Base-by-base conservation (phyloP, 345 rosid genomes). In the Aquilaria yunnanensis region DNA sequence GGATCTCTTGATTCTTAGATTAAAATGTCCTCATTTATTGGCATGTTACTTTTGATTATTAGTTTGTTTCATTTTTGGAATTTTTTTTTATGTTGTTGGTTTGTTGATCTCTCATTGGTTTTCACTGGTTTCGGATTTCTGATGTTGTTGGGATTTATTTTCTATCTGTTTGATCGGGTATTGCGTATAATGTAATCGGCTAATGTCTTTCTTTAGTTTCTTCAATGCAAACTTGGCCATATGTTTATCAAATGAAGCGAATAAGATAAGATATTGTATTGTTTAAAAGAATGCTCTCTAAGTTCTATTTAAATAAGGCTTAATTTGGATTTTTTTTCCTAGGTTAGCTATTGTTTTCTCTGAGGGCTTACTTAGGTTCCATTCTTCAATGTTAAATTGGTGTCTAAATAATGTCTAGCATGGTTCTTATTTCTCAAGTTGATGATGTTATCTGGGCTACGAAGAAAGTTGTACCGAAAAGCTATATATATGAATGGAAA, bases 361-460 rank as follows among this genome's bases (percentile, higher is more conserved):
- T 30, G 33, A 48, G 60, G 60, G 54, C 63, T 61, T 23, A 41
- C 45, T 23, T n/a, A 14, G 62, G 4, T 48, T 13, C 8, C 37
- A 9, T 23, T 47, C 37, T 49, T 57, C n/a, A 47, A 59, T 67
- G n/a, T 46, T 43, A 30, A 53, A 47, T 51, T 2, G 9, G 45
- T 1, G 5, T 47, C 47, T 23, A 46, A 66, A n/a, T 52, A 30
- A 52, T 32, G 47, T 47, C 11, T 53, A 23, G 41, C 48, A 29
- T 66, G 10, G 43, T 37, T 37, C 5, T 9, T 5, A 9, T 9
- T 66, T 68, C 32, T 58, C 71, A 90, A 97, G 92, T 85, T 65
- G 96, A 90, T 71, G 87, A 94, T 77, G 97, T 97, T 54, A 57
- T 90, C 32, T 94, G 99, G 96, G 75, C 76, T 48, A 76, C 95